Percentiles rank a stretch among this genome's conserved stretches.
phyloP scores from a whole-genome alignment of 306 rosid genomes.

The Benincasa hispida region DNA sequence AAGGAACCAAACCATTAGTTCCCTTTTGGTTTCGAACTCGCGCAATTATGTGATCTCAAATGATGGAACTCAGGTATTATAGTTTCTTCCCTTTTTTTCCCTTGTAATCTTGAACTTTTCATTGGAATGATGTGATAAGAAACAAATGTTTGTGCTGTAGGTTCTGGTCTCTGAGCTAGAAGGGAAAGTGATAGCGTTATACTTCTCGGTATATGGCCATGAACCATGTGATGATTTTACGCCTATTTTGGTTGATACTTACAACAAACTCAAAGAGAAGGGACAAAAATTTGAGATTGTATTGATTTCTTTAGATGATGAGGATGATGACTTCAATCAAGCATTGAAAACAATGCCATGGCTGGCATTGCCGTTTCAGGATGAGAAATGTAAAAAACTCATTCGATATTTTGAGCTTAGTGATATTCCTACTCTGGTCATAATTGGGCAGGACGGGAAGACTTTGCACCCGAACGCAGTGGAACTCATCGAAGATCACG shows the following conservation, averaged over 20 bases:
- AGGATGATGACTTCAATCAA: constrained; percentile 35
- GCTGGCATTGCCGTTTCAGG: constrained; percentile 51
- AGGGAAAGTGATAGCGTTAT: constrained; percentile 54
- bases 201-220: constrained; percentile 26
- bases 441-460: constrained; percentile 62
- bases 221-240: constrained; percentile 21
- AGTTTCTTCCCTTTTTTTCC: not conserved
- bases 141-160: constrained; percentile 7
- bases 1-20: constrained; percentile 39
- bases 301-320: constrained; percentile 31
- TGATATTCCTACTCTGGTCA: constrained; percentile 43
- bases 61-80: constrained; percentile 38
- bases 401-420: constrained; percentile 36
- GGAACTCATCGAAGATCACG: constrained; percentile 47
- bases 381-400: constrained; percentile 28
- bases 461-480: constrained; percentile 39
- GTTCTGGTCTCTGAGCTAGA: constrained; percentile 49
- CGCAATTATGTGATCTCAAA: constrained; percentile 51
- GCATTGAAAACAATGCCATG: constrained; percentile 35
- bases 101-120: not conserved
- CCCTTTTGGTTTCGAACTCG: constrained; percentile 31
- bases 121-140: not conserved
- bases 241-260: constrained; percentile 32
- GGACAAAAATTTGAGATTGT: constrained; percentile 59
- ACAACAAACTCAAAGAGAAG: constrained; percentile 38